Conservation (phyloP, 371 early-diverging fungal genomes). For the Batkoa obscura region DNA sequence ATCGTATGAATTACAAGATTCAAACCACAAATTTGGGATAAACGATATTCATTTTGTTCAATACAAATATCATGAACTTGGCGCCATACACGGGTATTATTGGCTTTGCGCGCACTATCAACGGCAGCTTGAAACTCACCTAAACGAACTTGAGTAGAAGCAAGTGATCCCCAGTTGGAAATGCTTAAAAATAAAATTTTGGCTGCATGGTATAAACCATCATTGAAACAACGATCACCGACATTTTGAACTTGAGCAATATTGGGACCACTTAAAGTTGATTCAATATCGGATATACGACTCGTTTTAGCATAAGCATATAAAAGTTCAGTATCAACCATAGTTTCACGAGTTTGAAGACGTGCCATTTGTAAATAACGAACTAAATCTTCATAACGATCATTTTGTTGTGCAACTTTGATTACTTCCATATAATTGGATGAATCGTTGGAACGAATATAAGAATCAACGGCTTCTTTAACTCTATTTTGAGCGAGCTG, state of each 20-base stretch:
- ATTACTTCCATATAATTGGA: slow-evolving; percentile 82
- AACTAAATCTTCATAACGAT: slow-evolving; percentile 81
- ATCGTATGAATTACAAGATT: slow-evolving; percentile 92
- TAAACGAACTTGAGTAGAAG: slow-evolving; percentile 83
- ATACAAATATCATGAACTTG: slow-evolving; percentile 92
- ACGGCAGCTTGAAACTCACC: slow-evolving; percentile 91
- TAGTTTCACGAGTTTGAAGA: slow-evolving; percentile 75
- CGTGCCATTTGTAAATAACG: slow-evolving; percentile 86
- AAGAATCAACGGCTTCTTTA: slow-evolving; percentile 91
- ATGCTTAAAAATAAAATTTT: slow-evolving; percentile 81
- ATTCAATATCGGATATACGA: slow-evolving; percentile 78
- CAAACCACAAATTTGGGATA: slow-evolving; percentile 94
- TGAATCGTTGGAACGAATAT: slow-evolving; percentile 83
- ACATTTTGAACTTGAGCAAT: slow-evolving; percentile 80
- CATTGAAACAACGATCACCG: slow-evolving; percentile 90
- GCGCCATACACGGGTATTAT: slow-evolving; percentile 90
- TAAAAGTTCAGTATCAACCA: slow-evolving; percentile 80
- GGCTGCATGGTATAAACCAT: slow-evolving; percentile 79
- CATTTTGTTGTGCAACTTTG: slow-evolving; percentile 47
- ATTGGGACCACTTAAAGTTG: slow-evolving; percentile 77
- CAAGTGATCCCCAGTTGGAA: slow-evolving; percentile 90
- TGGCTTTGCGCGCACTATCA: slow-evolving; percentile 94
- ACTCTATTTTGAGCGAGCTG: slow-evolving; percentile 76
- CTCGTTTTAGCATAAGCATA: slow-evolving; percentile 89
- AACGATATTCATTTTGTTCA: slow-evolving; percentile 75